These are phyloP conservation scores for Anastatica hierochuntica DNA, from an alignment of 345 rosid species.

Conservation along the genomic window DNA sequence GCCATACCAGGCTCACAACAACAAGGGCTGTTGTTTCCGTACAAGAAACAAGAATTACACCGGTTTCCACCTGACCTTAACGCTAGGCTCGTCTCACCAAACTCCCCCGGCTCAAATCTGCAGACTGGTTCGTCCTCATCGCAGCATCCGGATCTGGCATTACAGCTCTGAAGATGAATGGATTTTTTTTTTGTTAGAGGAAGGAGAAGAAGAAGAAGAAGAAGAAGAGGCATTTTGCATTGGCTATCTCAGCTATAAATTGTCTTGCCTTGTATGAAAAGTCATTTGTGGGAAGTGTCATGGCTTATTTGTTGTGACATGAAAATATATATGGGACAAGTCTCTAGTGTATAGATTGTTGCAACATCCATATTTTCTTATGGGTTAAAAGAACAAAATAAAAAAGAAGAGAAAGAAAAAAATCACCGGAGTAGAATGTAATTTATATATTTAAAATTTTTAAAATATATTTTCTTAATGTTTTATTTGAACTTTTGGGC, in stretches of 20 bases:
- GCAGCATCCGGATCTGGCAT: constrained; percentile 75
- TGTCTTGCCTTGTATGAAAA: constrained; percentile 15
- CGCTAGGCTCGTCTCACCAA: constrained; percentile 48
- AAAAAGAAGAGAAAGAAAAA: background rate
- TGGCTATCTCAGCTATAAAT: constrained; percentile 25
- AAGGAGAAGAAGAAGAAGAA: background rate
- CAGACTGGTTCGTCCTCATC: constrained; percentile 63
- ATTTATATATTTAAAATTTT: too few relatives aligned
- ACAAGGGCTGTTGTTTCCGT: constrained; percentile 23
- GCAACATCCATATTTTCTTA: constrained; percentile 21
- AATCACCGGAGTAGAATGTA: constrained; percentile 14
- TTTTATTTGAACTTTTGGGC: background rate
- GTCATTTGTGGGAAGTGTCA: constrained; percentile 17
- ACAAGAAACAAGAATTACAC: constrained; percentile 32
- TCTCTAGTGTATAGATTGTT: constrained; percentile 28
- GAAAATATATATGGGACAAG: constrained; percentile 19
- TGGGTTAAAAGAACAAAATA: too few relatives aligned
- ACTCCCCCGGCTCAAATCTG: constrained; percentile 50
- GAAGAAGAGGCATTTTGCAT: constrained; percentile 11
- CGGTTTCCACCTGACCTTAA: constrained; percentile 54
- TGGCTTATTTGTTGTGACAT: constrained; percentile 21
- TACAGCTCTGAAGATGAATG: constrained; percentile 70
- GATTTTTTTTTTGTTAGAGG: background rate
- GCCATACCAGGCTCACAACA: constrained; percentile 6
- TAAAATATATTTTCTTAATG: background rate